Evolutionary conservation across 1,139 yeast genomes (phyloP), one percentile per base, ranked within the genome.

Genomic region (Lodderomyces margitis): DNA sequence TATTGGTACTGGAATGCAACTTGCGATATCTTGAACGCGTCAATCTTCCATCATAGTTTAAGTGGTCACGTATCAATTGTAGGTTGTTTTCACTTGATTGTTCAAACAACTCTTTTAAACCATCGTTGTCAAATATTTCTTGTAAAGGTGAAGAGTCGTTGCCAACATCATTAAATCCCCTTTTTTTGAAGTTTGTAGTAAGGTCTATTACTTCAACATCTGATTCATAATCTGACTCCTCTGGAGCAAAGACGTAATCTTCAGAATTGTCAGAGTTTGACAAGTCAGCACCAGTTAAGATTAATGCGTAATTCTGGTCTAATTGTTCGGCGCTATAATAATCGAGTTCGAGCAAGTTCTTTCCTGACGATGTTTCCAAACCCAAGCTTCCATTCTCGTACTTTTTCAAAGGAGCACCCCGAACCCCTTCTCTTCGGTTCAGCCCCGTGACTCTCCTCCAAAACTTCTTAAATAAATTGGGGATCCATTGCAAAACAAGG

Each of bases 221-320:
- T 58, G 54, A 15, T 45, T 55, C 38, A 59, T 41, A 2, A 60
- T 45, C 21, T 46, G 44, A 41, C 34, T 47, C 48, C n/a, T 47
- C 50, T 11, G 12, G 14, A 14, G 36, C 50, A n/a, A 21, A 45
- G 10, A 41, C 46, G 43, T 64, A 77, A 48, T 77, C 80, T 2
- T 50, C 64, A 0, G 83, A 78, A 21, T 58, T 55, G 50, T 80
- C 86, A 7, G 60, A 53, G 11, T 77, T 81, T 1, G 76, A 62
- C 17, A 77, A 49, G 7, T 64, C 58, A 1, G 50, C 53, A 3
- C 63, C 64, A 21, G 55, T 55, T 4, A 65, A 47, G 3, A 64
- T 38, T n/a, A 54, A 48, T 4, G 53, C 56, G 40, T 66, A 68
- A 8, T 56, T 45, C 2, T 40, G 39, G 2, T 47, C 46, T 10